These are phyloP conservation scores for Penicillium occitanis DNA, from an alignment of 2,329 filamentous ascomycete genomes.

Conservation along the genomic window DNA sequence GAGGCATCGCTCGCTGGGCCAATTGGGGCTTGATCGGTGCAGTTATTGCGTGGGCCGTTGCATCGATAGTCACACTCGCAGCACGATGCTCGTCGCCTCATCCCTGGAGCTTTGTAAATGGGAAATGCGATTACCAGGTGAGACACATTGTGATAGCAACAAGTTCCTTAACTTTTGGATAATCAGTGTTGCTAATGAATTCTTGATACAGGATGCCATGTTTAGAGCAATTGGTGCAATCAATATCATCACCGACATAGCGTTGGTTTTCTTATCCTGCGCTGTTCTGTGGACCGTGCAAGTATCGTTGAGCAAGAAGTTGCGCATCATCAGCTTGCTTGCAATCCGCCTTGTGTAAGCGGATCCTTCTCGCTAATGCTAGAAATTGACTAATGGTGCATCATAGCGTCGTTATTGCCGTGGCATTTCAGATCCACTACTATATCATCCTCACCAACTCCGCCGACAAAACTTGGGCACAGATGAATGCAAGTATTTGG, in stretches of 20 bases:
- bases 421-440: conserved; percentile 26
- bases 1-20: conserved; percentile 18
- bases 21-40: conserved; percentile 24
- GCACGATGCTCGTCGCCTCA: conserved; percentile 25
- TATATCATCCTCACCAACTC: conserved; percentile 19
- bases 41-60: conserved; percentile 25
- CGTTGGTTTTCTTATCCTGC: conserved; percentile 24
- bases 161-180: not conserved
- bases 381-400: not conserved
- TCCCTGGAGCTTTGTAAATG: conserved; percentile 24
- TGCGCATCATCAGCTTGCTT: conserved; percentile 25
- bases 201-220: conserved; percentile 18
- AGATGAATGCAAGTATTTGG: conserved; percentile 23
- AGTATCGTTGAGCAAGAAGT: conserved; percentile 23
- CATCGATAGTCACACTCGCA: conserved; percentile 25
- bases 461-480: conserved; percentile 24
- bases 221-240: conserved; percentile 24
- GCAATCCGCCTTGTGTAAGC: conserved; percentile 23
- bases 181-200: not conserved
- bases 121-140: conserved; percentile 26
- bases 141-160: not conserved
- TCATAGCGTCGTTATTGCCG: conserved; percentile 15
- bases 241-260: conserved; percentile 24
- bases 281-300: conserved; percentile 25
- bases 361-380: not conserved